Conservation (phyloP, 2,329 filamentous ascomycete genomes). For the Xylaria hypoxylon region DNA sequence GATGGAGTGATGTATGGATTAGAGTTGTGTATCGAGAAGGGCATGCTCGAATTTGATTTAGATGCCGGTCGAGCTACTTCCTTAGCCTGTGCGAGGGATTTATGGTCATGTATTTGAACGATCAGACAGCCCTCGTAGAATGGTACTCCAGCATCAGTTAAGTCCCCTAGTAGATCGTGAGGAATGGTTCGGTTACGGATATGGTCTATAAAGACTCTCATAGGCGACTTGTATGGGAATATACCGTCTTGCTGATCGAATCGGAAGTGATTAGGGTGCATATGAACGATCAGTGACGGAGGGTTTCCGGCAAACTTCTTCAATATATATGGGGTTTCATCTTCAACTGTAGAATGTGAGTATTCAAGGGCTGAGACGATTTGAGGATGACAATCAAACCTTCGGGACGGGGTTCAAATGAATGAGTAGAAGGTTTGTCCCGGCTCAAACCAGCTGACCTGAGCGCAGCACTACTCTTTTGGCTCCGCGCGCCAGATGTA, state of each 20-base stretch:
- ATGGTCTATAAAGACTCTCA: slow-evolving; percentile 84
- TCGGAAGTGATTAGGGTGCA: slow-evolving; percentile 86
- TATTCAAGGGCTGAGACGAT: slow-evolving; percentile 12
- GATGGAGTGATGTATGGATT: slow-evolving; percentile 92
- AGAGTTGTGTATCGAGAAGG: slow-evolving; percentile 92
- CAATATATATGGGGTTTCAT: slow-evolving; percentile 77
- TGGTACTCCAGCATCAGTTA: slow-evolving; percentile 75
- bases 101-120: slow-evolving; percentile 92
- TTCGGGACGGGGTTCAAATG: slow-evolving; percentile 63
- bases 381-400: slow-evolving; percentile 54
- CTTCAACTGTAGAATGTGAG: slow-evolving; percentile 68
- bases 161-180: slow-evolving; percentile 86
- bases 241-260: slow-evolving; percentile 95
- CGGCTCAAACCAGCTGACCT: slow-evolving; percentile 61
- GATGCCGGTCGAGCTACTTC: slow-evolving; percentile 66
- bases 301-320: slow-evolving; percentile 79
- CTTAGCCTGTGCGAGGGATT: slow-evolving; percentile 71
- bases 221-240: slow-evolving; percentile 91
- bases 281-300: slow-evolving; percentile 87
- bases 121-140: slow-evolving; percentile 98
- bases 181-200: slow-evolving; percentile 81
- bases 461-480: slow-evolving; percentile 63
- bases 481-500: slow-evolving; percentile 59
- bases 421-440: slow-evolving; percentile 55
- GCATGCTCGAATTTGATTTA: slow-evolving; percentile 70